A percentile compares a stretch with the other conserved stretches of the same genome.
Evolutionary conservation across 108 stramenopile genomes (phyloP).

Genomic region (Conticribra guillardii): DNA sequence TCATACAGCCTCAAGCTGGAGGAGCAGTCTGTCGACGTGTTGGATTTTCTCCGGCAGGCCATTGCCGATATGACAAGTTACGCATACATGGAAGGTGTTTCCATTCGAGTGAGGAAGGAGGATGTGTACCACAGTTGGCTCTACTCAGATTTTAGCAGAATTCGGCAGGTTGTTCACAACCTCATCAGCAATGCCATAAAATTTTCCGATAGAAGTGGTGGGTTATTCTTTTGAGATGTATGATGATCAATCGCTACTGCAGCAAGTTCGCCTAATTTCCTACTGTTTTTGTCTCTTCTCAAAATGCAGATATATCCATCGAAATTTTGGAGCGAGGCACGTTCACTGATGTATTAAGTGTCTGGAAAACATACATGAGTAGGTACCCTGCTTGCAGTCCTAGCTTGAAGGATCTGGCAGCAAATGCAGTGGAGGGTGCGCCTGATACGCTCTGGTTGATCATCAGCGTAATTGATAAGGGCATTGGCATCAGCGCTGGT

Average conservation of each 20-base stretch:
- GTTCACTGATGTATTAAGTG: slow-evolving; percentile 23
- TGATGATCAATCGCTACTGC: not conserved
- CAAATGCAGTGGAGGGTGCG: not conserved
- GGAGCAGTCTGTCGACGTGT: slow-evolving; percentile 12
- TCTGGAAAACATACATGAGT: slow-evolving; percentile 40
- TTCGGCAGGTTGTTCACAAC: slow-evolving; percentile 34
- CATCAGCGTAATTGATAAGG: slow-evolving; percentile 38
- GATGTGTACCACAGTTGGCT: slow-evolving; percentile 5
- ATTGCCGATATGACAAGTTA: slow-evolving; percentile 18
- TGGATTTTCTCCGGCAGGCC: slow-evolving; percentile 24
- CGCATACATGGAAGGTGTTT: slow-evolving; percentile 14
- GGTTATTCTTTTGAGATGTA: not conserved
- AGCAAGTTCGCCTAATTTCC: too few species aligned
- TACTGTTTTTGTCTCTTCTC: too few species aligned
- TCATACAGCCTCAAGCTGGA: slow-evolving; percentile 19
- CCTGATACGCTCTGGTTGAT: slow-evolving; percentile 33
- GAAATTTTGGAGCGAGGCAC: slow-evolving; percentile 13
- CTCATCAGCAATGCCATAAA: slow-evolving; percentile 36
- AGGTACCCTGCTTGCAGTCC: slow-evolving; percentile 30
- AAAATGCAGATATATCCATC: not conserved
- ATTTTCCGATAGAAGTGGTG: slow-evolving; percentile 14
- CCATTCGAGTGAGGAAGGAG: slow-evolving; percentile 15
- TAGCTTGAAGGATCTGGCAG: slow-evolving; percentile 2
- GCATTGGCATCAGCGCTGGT: slow-evolving; percentile 28
- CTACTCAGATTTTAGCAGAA: slow-evolving; percentile 13